Evolutionary conservation across 768 basidiomycete species (phyloP).

Genomic region (Naganishia vaughanmartiniae): DNA sequence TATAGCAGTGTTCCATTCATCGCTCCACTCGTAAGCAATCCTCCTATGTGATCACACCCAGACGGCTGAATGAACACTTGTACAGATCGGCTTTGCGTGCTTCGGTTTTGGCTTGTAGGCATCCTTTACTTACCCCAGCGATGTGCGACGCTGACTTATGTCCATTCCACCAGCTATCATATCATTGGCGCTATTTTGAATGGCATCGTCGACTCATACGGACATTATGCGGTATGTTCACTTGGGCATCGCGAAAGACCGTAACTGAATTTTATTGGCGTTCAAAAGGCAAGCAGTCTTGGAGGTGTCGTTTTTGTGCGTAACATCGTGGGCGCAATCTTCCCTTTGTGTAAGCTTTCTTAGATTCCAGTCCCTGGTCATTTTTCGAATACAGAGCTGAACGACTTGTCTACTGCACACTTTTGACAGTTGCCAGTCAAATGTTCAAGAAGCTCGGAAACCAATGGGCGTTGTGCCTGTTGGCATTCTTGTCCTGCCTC

Average conservation of each 20-base stretch:
- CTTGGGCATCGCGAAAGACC: background rate
- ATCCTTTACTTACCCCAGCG: background rate
- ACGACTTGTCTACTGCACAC: background rate
- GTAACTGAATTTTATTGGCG: too few species aligned
- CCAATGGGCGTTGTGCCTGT: conserved; percentile 41
- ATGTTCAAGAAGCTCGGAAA: conserved; percentile 43
- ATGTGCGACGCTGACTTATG: background rate
- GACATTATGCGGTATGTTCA: conserved; percentile 35
- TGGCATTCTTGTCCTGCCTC: conserved; percentile 38
- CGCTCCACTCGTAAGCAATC: conserved; percentile 33
- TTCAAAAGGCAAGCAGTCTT: conserved; percentile 33
- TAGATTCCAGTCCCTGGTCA: background rate
- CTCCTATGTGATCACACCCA: background rate
- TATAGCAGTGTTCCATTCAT: conserved; percentile 35
- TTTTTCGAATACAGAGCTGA: background rate
- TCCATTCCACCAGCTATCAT: conserved; percentile 24
- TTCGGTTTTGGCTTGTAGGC: conserved; percentile 42
- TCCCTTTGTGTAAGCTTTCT: conserved; percentile 37
- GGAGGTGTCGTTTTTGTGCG: conserved; percentile 39
- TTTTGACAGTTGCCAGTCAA: conserved; percentile 35
- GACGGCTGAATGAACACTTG: too few species aligned
- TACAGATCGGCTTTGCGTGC: conserved; percentile 39
- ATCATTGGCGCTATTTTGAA: conserved; percentile 42
- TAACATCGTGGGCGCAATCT: conserved; percentile 42
- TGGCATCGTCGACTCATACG: conserved; percentile 43